Evolutionary conservation across 805 yeast genomes (phyloP).

Genomic region (Yarrowia sp.): DNA sequence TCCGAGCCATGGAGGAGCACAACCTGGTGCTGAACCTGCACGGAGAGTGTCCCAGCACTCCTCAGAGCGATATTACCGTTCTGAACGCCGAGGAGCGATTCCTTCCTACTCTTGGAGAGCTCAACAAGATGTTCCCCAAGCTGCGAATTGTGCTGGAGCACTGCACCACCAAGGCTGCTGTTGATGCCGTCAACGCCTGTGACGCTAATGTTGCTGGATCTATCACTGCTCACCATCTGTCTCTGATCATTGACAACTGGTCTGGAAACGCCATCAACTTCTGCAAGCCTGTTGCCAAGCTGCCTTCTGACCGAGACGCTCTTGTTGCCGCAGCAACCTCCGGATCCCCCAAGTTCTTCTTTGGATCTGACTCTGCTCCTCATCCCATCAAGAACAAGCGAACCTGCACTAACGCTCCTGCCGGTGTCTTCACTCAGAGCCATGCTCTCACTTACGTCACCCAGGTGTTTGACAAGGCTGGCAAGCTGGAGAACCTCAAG

Average conservation of each 20-base stretch:
- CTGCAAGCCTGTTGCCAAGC: slow-evolving; percentile 97
- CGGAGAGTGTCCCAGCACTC: slow-evolving; percentile 77
- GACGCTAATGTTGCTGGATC: slow-evolving; percentile 84
- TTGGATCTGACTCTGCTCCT: slow-evolving; percentile 98
- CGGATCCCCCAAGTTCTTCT: slow-evolving; percentile 89
- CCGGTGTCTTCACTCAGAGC: slow-evolving; percentile 96
- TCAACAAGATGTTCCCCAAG: slow-evolving; percentile 80
- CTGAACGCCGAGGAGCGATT: slow-evolving; percentile 92
- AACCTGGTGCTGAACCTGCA: slow-evolving; percentile 81
- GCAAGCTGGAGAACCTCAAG: slow-evolving; percentile 62
- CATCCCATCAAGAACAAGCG: slow-evolving; percentile 82
- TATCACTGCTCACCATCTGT: slow-evolving; percentile 93
- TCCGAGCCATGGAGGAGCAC: slow-evolving; percentile 80
- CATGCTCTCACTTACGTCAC: slow-evolving; percentile 81
- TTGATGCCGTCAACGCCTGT: slow-evolving; percentile 69
- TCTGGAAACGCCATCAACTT: slow-evolving; percentile 93
- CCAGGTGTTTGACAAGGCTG: slow-evolving; percentile 69
- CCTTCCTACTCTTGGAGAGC: slow-evolving; percentile 78
- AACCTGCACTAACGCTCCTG: slow-evolving; percentile 80
- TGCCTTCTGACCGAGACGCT: slow-evolving; percentile 80
- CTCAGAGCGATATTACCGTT: slow-evolving; percentile 66
- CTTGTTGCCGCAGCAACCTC: slow-evolving; percentile 83
- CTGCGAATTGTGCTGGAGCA: slow-evolving; percentile 88
- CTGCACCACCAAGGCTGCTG: slow-evolving; percentile 88
- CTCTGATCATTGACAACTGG: slow-evolving; percentile 88